Evolutionary conservation across 495 filamentous ascomycete genomes (phyloP).

Genomic region (Friedmanniomyces simplex): DNA sequence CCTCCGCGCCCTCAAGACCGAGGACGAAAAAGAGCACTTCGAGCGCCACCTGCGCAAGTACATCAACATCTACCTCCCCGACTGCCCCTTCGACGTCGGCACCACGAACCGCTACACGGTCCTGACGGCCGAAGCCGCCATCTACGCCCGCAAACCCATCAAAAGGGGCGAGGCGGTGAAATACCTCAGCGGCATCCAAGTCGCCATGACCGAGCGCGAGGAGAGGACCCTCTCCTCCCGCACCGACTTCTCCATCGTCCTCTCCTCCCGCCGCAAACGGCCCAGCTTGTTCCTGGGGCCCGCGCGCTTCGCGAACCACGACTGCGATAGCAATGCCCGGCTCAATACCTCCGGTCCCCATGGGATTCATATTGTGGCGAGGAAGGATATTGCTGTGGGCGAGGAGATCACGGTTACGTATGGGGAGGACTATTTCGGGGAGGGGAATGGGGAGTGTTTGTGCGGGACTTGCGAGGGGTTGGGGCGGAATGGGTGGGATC

Average conservation of each 20-base stretch:
- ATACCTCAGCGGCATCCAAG: conserved; percentile 78
- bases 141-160: conserved; percentile 72
- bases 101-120: conserved; percentile 97
- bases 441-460: conserved; percentile 88
- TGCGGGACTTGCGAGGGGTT: conserved; percentile 77
- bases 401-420: conserved; percentile 96
- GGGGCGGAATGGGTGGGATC: conserved; percentile 70
- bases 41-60: conserved; percentile 78
- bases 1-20: conserved; percentile 49
- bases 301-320: conserved; percentile 93
- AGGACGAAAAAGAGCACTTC: conserved; percentile 82
- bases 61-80: conserved; percentile 81
- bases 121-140: conserved; percentile 70
- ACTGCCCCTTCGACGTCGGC: conserved; percentile 86
- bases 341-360: conserved; percentile 70
- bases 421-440: conserved; percentile 91
- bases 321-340: conserved; percentile 85
- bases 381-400: conserved; percentile 67
- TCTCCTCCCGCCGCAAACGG: conserved; percentile 79
- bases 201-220: conserved; percentile 80
- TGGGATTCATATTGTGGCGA: conserved; percentile 78
- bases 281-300: conserved; percentile 88
- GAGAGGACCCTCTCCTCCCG: conserved; percentile 70
- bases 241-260: conserved; percentile 92
- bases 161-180: conserved; percentile 77